Percentiles rank a stretch among this genome's conserved stretches.
Conservation (phyloP, 129 eudicot genomes). For the Logfia minima region DNA sequence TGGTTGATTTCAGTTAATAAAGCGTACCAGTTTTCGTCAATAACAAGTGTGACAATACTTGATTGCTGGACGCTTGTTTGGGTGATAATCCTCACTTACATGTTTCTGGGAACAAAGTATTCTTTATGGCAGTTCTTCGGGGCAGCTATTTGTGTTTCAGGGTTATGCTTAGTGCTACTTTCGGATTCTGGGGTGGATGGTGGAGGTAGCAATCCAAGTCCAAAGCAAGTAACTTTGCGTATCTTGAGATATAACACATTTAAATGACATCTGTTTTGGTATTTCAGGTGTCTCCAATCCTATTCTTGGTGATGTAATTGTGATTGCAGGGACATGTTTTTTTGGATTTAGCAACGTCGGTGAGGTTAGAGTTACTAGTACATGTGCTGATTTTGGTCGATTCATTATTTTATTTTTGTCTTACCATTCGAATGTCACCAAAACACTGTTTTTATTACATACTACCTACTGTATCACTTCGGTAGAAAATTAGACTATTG, state of each 20-base stretch:
- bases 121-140: slow-evolving; percentile 36
- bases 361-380: slow-evolving; percentile 44
- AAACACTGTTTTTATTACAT: not conserved
- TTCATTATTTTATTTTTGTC: not conserved
- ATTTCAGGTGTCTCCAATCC: slow-evolving; percentile 83
- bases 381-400: not conserved
- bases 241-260: not conserved
- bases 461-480: not conserved
- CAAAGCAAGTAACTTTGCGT: not conserved
- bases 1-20: slow-evolving; percentile 53
- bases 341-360: slow-evolving; percentile 77
- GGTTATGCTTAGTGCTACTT: slow-evolving; percentile 69
- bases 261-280: slow-evolving; percentile 14
- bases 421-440: not conserved
- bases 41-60: slow-evolving; percentile 80
- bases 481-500: not conserved
- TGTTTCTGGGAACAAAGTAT: slow-evolving; percentile 31
- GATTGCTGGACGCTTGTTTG: slow-evolving; percentile 84
- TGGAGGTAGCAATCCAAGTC: slow-evolving; percentile 52
- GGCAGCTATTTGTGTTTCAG: slow-evolving; percentile 68
- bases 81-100: slow-evolving; percentile 79
- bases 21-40: slow-evolving; percentile 78
- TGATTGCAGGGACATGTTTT: slow-evolving; percentile 68
- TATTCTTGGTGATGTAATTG: slow-evolving; percentile 75
- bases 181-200: slow-evolving; percentile 70